A percentile compares a stretch with the other conserved stretches of the same genome.
These are phyloP conservation scores for Elymus sibiricus DNA, from an alignment of 176 grass and related monocot species.

Conservation along the genomic window DNA sequence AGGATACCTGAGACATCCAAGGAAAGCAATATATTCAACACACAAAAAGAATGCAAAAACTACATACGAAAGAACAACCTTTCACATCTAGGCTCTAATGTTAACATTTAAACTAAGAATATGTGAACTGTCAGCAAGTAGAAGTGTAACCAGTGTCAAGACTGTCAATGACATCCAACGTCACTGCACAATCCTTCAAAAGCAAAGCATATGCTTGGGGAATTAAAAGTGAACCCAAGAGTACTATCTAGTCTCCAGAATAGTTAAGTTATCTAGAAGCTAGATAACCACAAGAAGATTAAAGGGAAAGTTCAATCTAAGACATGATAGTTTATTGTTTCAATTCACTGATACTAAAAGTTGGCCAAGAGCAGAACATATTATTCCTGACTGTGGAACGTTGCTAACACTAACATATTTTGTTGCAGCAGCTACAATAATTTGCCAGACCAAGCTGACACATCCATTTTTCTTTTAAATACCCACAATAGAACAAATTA, in stretches of 20 bases:
- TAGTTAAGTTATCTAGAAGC: slow-evolving; percentile 16
- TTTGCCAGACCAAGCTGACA: not conserved
- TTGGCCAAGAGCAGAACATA: not conserved
- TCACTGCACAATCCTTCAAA: slow-evolving; percentile 4
- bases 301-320: not conserved
- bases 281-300: slow-evolving; percentile 10
- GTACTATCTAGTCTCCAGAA: not conserved
- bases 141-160: slow-evolving; percentile 6
- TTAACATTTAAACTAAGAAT: slow-evolving; percentile 5
- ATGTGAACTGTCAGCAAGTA: not conserved
- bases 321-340: not conserved
- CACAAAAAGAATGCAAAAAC: slow-evolving; percentile 10
- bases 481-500: not conserved
- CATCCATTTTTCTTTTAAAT: not conserved
- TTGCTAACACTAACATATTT: slow-evolving; percentile 2
- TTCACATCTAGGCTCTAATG: slow-evolving; percentile 1
- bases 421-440: not conserved
- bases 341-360: slow-evolving; percentile 8
- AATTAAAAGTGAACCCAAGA: not conserved
- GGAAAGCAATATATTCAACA: slow-evolving; percentile 28
- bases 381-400: not conserved
- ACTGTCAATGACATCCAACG: not conserved
- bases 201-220: slow-evolving; percentile 12
- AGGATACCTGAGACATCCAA: slow-evolving; percentile 79
- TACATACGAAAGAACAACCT: slow-evolving; percentile 8